Evolutionary conservation across 1,284 basidiomycete species (phyloP), one percentile per base, ranked within the genome.

Genomic region (Grifola frondosa): DNA sequence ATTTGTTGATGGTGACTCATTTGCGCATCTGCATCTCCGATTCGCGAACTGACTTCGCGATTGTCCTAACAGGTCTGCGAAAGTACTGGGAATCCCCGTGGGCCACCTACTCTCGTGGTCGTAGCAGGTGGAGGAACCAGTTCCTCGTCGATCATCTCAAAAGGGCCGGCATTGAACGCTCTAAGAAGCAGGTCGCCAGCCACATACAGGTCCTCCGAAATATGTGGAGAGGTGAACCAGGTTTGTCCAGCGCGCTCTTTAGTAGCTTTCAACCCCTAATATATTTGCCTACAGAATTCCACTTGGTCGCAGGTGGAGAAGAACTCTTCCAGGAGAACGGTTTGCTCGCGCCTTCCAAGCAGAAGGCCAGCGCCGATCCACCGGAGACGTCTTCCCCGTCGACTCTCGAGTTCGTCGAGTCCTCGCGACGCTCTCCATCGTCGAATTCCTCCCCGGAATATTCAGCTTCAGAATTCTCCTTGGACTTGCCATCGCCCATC

Each of bases 101-200:
- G 75, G 85, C 84, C 0, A 84, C 81, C 30, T 85, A 82, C 60
- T 83, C 82, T 23, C 78, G 82, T 13, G 86, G 86, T 19, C 80
- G 87, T 57, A 84, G 81, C 50, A 71, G 85, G 44, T 88, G 84
- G 83, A 74, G 87, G 38, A 90, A 90, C 65, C 84, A 88, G 65
- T 89, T 82, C 58, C 77, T 89, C 50, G 86, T 90, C 58, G 85
- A 88, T 50, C 83, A 84, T 57, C 77, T 89, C 45, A 72, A 78
- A 45, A 78, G 75, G 52, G 67, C 71, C 30, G 83, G 81, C 44
- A 78, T 90, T 57, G 71, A 73, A 22, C 80, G 87, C 25, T 75
- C 83, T 30, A 88, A 87, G 73, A 89, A 89, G 61, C 86, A 89
- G 62, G 87, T 90, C 54, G 87, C 88, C 15, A 86, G 82, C 59